These are phyloP conservation scores for Alloteropsis semialata DNA, from an alignment of 176 grass and related monocot species.

Conservation along the genomic window DNA sequence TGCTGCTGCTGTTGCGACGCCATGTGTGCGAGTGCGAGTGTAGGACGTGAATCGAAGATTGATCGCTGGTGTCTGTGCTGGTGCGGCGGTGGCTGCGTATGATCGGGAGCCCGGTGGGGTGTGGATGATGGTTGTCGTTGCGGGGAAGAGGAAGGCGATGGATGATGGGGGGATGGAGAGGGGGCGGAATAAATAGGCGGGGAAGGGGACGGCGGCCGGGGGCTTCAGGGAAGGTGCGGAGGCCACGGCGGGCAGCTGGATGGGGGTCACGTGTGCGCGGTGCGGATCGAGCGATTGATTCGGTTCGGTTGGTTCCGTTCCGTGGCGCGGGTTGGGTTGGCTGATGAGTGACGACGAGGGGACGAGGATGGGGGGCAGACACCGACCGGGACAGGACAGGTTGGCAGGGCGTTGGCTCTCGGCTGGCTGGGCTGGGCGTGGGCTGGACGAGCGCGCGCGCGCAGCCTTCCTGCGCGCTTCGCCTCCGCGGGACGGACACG, in stretches of 20 bases:
- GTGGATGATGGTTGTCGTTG: neutral
- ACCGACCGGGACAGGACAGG: slow-evolving; percentile 31
- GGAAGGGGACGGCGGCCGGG: neutral
- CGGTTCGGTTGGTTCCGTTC: neutral
- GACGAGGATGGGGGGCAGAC: neutral
- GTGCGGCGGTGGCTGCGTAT: neutral
- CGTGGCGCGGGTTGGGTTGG: neutral
- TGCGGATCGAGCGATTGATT: neutral
- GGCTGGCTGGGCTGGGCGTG: slow-evolving; percentile 15
- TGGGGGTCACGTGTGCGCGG: slow-evolving; percentile 25
- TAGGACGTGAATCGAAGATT: no score
- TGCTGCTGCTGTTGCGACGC: slow-evolving; percentile 37
- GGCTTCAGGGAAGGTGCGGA: slow-evolving; percentile 54
- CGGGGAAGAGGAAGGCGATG: neutral
- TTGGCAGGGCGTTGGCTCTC: neutral
- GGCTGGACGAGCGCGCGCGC: neutral
- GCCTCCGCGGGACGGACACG: neutral
- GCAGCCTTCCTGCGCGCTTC: slow-evolving; percentile 38
- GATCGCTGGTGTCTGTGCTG: neutral
- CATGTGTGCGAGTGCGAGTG: no score
- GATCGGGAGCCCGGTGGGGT: neutral
- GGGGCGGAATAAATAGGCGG: slow-evolving; percentile 48
- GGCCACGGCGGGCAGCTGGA: slow-evolving; percentile 10
- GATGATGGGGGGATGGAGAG: neutral
- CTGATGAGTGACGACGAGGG: no score